phyloP scores from a whole-genome alignment of 2,329 filamentous ascomycete genomes.

The Colletotrichum lindemuthianum region DNA sequence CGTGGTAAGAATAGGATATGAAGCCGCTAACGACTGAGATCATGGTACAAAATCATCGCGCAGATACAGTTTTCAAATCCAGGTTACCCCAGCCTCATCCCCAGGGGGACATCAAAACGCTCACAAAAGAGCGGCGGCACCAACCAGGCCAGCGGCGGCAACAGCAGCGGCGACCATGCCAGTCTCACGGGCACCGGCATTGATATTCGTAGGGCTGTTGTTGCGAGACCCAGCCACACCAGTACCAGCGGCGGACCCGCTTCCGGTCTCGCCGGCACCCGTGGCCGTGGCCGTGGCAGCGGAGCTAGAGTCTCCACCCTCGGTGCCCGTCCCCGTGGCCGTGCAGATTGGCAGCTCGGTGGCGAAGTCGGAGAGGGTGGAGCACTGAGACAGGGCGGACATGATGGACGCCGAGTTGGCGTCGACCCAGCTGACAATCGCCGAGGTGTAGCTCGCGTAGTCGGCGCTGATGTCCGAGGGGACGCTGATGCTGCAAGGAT shows the following conservation, averaged over 20 bases:
- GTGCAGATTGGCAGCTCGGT: conserved; percentile 24
- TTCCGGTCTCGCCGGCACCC: not conserved
- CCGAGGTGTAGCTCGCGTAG: conserved; percentile 38
- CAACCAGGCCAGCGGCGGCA: conserved; percentile 41
- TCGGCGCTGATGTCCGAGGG: conserved; percentile 38
- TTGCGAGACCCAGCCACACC: not conserved
- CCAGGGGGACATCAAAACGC: not conserved
- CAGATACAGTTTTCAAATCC: too few relatives aligned
- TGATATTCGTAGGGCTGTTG: conserved; percentile 16
- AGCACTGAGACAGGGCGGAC: conserved; percentile 41
- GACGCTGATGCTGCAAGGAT: conserved; percentile 41
- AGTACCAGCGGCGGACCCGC: not conserved
- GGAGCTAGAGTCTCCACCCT: not conserved
- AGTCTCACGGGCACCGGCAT: conserved; percentile 39
- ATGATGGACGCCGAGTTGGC: conserved; percentile 37
- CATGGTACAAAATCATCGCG: too few relatives aligned
- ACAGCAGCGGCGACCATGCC: conserved; percentile 38
- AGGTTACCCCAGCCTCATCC: too few relatives aligned
- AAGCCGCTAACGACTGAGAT: too few relatives aligned
- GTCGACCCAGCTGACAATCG: conserved; percentile 39
- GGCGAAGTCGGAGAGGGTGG: conserved; percentile 35
- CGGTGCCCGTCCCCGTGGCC: not conserved
- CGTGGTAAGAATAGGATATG: too few relatives aligned
- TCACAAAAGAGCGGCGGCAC: conserved; percentile 41
- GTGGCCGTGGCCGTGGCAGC: conserved; percentile 7